Evolutionary conservation across 1,284 basidiomycete species (phyloP), one percentile per base, ranked within the genome.

Genomic region (Hypsizygus ulmarius): DNA sequence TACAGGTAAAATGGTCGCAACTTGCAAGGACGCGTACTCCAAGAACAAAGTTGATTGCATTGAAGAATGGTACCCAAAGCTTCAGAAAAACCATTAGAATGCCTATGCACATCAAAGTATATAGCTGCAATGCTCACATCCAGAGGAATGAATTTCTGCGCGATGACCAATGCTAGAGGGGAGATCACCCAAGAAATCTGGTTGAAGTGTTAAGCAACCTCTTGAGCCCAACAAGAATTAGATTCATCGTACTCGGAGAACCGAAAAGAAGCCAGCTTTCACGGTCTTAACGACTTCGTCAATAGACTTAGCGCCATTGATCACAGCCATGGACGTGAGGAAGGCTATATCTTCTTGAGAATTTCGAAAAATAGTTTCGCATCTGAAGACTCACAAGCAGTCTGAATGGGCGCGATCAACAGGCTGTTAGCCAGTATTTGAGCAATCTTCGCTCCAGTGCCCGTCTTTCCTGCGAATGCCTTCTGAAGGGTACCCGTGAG

Each of bases 361-460:
- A 9, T 18, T 29, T 16, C 5, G 9, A 28, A 34, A 38, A 14
- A 16, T 36, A 8, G 6, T 34, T 7, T 16, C 25, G 25, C 10
- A 18, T 39, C 29, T 21, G 10, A 27, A 2, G 7, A 72, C 82
- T 60, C 59, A 88, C 89, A 77, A 27, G 76, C 60, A 39, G 87
- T 78, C 63, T 90, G 86, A 49, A 93, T 78, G 7, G 93, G 92
- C 14, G 90, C 80, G 45, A 92, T 70, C 53, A 93, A 67, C 48
- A 94, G 62, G 65, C 90, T 92, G 64, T 80, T 90, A 14, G 85
- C 86, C 30, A 93, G 59, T 54, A 96, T 80, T 68, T 90, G 87
- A 14, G 70, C 81, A 52, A 93, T 62, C 67, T 81, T 87, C 47
- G 85, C 84, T 16, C 72, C 69, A 16, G 80, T 66, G 7, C 82